phyloP scores from a whole-genome alignment of 2,329 filamentous ascomycete species.

The Diaporthe ilicicola region DNA sequence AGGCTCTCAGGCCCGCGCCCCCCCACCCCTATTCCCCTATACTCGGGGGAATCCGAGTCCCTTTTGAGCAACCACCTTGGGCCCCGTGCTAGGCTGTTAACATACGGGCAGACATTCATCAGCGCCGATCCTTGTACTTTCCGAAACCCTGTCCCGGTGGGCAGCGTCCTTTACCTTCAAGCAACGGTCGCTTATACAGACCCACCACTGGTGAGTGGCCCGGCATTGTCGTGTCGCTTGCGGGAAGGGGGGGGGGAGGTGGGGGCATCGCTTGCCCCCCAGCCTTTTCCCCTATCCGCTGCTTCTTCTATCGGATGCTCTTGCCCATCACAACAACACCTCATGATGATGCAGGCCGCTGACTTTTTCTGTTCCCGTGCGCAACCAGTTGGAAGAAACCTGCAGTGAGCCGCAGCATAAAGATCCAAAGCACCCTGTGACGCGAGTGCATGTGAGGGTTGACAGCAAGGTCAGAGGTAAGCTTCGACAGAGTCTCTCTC shows the following conservation, averaged over 20 bases:
- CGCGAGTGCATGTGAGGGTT: conserved; percentile 73
- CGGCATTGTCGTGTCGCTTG: neutral
- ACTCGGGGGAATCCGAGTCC: too few species aligned
- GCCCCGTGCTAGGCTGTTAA: neutral
- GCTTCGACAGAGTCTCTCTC: neutral
- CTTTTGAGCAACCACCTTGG: neutral
- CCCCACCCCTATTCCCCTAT: neutral
- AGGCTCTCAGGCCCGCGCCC: too few species aligned
- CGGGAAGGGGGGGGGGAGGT: too few species aligned
- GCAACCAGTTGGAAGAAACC: conserved; percentile 46
- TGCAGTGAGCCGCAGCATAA: conserved; percentile 53
- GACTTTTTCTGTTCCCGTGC: neutral
- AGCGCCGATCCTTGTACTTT: conserved; percentile 79
- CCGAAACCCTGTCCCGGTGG: conserved; percentile 78
- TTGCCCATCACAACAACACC: neutral
- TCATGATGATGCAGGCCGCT: neutral
- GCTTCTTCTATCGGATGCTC: neutral
- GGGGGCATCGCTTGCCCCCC: neutral
- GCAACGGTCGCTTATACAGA: conserved; percentile 78
- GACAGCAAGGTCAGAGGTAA: conserved; percentile 70
- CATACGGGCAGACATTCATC: conserved; percentile 63
- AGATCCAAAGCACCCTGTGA: conserved; percentile 41
- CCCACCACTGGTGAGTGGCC: conserved; percentile 48
- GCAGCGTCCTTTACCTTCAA: conserved; percentile 77
- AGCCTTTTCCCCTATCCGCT: too few species aligned